Base-by-base conservation (phyloP, 2,329 filamentous ascomycete species). In the Malbranchea cinnamomea region DNA sequence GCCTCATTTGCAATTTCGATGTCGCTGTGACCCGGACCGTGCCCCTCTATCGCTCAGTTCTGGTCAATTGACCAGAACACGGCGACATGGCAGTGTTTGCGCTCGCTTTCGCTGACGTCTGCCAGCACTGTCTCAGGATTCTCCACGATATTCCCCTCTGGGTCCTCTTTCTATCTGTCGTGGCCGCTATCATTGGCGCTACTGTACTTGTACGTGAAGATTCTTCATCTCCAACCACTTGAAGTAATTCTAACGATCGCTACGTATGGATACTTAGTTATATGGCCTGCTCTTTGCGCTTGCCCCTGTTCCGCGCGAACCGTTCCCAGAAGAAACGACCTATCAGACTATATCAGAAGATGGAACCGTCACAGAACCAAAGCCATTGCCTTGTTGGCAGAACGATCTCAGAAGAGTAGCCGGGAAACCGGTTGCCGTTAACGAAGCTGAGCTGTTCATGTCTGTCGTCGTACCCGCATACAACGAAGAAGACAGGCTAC, bases 391-490 rank as follows among this genome's bases (percentile, higher is more conserved):
- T 7, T 93, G 81, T 60, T 95, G 87, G 87, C 74, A 81, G 49
- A 83, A 94, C 53, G 64, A 67, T 50, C 77, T 75, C 68, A 67
- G 74, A 70, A n/a, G n/a, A n/a, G n/a, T n/a, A n/a, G 67, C 48
- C 68, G 62, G 45, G 54, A 63, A 27, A 60, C 60, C 65, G 44
- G 47, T 41, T 41, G 38, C 25, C 36, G 78, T 91, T 32, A 78
- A 84, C 39, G 67, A 75, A 2, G 70, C 84, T 9, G 74, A 85
- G 38, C 57, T 94, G n/a, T 79, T 78, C 50, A 74, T 98, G 63
- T 89, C 80, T 31, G 74, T 95, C 5, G 83, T 98, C 0, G 77
- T 98, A 24, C 89, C 89, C 0, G 89, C 89, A 6, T 98, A 84
- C 66, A 98, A 98, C 43, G 89, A 98, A 49, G 78, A 87, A 50